Conservation (phyloP, 1,284 basidiomycete genomes). For the Singerocomus rubriflavus region DNA sequence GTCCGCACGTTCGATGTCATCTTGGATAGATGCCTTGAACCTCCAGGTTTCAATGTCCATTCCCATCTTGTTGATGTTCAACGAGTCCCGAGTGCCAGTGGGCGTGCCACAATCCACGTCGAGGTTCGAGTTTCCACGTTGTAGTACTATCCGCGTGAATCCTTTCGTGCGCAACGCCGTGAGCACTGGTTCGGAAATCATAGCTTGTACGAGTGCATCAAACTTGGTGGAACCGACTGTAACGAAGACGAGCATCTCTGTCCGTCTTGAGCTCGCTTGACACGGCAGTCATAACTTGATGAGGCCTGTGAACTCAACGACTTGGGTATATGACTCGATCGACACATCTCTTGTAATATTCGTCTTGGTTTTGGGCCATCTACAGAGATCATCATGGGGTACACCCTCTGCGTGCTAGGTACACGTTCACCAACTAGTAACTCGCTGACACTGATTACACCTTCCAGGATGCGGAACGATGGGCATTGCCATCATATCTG, state of each 20-base stretch:
- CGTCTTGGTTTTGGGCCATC: not conserved
- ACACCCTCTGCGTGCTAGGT: constrained; percentile 43
- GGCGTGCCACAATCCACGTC: constrained; percentile 1
- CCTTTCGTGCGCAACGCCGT: constrained; percentile 50
- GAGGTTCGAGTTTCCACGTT: constrained; percentile 65
- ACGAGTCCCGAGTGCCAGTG: constrained; percentile 17
- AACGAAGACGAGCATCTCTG: constrained; percentile 65
- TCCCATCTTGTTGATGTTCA: constrained; percentile 35
- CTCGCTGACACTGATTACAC: constrained; percentile 8
- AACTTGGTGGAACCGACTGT: constrained; percentile 93
- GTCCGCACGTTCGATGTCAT: constrained; percentile 64
- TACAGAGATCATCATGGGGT: constrained; percentile 33
- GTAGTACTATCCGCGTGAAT: constrained; percentile 62
- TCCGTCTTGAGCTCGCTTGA: not conserved
- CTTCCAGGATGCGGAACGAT: constrained; percentile 93
- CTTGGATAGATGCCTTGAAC: constrained; percentile 70
- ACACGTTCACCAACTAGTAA: constrained; percentile 2
- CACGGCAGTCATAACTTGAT: not conserved
- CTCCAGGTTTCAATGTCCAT: constrained; percentile 63
- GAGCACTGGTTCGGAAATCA: constrained; percentile 58
- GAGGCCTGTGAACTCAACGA: not conserved
- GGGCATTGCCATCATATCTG: constrained; percentile 95
- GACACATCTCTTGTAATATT: not conserved
- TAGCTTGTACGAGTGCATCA: constrained; percentile 66
- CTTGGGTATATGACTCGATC: constrained; percentile 15